Conservation (phyloP, 768 basidiomycete genomes). For the Pleurotus tuber-regium region DNA sequence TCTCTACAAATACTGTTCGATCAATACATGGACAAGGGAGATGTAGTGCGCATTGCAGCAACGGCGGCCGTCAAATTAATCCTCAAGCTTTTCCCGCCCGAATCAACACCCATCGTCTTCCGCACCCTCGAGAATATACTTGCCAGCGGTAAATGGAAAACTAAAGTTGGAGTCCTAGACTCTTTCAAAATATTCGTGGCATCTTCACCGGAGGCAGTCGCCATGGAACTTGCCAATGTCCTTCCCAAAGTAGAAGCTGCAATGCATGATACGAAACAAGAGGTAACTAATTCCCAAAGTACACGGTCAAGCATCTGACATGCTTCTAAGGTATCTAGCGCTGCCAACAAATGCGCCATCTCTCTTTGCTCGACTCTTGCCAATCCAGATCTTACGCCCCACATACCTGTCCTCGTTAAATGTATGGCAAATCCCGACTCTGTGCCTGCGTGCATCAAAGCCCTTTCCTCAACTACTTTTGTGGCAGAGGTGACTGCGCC, state of each 20-base stretch:
- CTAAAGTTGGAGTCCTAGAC: constrained; percentile 91
- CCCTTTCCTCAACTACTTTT: constrained; percentile 91
- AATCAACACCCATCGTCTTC: constrained; percentile 70
- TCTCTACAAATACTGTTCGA: constrained; percentile 79
- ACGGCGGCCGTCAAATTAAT: constrained; percentile 78
- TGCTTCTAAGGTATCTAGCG: constrained; percentile 65
- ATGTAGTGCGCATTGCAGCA: constrained; percentile 85
- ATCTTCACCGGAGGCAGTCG: constrained; percentile 70
- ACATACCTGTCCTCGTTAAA: constrained; percentile 86
- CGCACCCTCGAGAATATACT: constrained; percentile 69
- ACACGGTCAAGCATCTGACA: constrained; percentile 5
- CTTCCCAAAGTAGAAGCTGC: constrained; percentile 85
- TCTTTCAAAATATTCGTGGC: constrained; percentile 74
- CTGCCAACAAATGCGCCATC: constrained; percentile 88
- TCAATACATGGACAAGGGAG: constrained; percentile 91
- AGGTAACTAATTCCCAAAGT: constrained; percentile 53
- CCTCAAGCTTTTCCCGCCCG: constrained; percentile 80
- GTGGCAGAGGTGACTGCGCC: constrained; percentile 96
- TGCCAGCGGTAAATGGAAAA: constrained; percentile 88
- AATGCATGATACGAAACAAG: constrained; percentile 96
- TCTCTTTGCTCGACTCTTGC: constrained; percentile 86
- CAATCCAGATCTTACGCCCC: constrained; percentile 89
- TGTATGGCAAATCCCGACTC: constrained; percentile 91
- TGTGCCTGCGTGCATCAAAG: constrained; percentile 92
- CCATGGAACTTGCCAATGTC: constrained; percentile 75